Evolutionary conservation across 768 basidiomycete genomes (phyloP).

Genomic region (Suillus subalutaceus): DNA sequence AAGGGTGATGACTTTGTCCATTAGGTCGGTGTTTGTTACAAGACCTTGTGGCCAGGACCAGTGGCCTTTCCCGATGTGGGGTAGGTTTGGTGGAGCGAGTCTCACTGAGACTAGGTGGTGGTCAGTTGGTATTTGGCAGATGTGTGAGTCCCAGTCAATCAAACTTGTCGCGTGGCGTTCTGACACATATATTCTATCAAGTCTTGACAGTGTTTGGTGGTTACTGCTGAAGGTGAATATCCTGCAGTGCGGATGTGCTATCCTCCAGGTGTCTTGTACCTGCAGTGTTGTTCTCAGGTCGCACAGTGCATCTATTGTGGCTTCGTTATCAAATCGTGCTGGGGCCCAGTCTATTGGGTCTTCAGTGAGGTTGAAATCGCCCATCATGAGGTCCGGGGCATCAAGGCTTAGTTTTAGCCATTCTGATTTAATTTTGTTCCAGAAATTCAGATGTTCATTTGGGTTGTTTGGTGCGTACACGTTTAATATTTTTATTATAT

Average conservation of each 20-base stretch:
- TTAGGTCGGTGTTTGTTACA: too few species aligned
- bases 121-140: neutral
- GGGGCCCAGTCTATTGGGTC: too few species aligned
- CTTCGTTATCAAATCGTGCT: neutral
- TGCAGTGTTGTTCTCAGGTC: neutral
- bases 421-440: too few species aligned
- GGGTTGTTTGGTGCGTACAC: too few species aligned
- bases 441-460: too few species aligned
- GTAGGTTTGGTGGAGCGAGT: neutral
- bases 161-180: neutral
- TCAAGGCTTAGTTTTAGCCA: neutral
- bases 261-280: neutral
- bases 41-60: too few species aligned
- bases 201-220: neutral
- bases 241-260: fast-evolving
- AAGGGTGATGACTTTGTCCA: too few species aligned
- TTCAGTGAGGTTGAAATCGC: too few species aligned
- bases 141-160: neutral
- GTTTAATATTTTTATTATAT: too few species aligned
- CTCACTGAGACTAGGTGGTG: neutral
- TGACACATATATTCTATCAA: neutral
- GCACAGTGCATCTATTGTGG: fast-evolving
- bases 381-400: too few species aligned
- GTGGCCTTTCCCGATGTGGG: too few species aligned
- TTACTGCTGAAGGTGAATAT: neutral